Evolutionary conservation across 164 flowering plant species (phyloP), one percentile per base, ranked within the genome.

Genomic region (Chimonanthus salicifolius): DNA sequence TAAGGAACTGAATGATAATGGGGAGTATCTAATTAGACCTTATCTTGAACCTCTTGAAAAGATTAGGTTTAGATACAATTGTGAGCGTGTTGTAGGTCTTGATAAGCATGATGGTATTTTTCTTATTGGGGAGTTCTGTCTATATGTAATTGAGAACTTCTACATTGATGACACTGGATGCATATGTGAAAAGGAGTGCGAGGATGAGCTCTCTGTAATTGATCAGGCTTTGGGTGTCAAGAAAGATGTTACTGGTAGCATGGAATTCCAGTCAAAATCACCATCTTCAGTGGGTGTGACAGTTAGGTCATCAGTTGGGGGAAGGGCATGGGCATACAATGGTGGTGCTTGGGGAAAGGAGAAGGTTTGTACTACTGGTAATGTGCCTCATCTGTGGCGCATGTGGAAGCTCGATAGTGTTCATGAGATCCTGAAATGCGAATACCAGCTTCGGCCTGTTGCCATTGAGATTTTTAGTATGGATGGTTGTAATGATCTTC

Each of bases 311-410:
- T 85, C 70, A 47, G 85, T 79, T 77, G 99, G 99, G 58, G 99
- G 96, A 74, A 86, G 97, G 83, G 99, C 97, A 54, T 96, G 99
- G 99, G 97, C 97, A 46, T 96, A 89, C 74, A 87, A 84, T 87
- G 98, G 98, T 76, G 98, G 99, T 77, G 99, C 99, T 69, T 94
- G 98, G 99, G 99, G 98, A 68, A 96, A 92, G 87, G 99, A 96
- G 85, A 94, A 89, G 82, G 86, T 91, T 43, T 79, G 85, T 72
- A 82, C 74, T 50, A 82, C 85, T 83, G 91, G 98, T 74, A 90
- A 87, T 78, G 75, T 94, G 73, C 97, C 96, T 76, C 99, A 96
- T 82, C 88, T 81, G 21, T 96, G 99, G 99, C 92, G 84, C 43
- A 94, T 92, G 97, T 96, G 99, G 99, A 94, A 96, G 84, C 94